Evolutionary conservation across 352 stramenopile genomes (phyloP), one percentile per base, ranked within the genome.

Genomic region (Globisporangium alternatum): DNA sequence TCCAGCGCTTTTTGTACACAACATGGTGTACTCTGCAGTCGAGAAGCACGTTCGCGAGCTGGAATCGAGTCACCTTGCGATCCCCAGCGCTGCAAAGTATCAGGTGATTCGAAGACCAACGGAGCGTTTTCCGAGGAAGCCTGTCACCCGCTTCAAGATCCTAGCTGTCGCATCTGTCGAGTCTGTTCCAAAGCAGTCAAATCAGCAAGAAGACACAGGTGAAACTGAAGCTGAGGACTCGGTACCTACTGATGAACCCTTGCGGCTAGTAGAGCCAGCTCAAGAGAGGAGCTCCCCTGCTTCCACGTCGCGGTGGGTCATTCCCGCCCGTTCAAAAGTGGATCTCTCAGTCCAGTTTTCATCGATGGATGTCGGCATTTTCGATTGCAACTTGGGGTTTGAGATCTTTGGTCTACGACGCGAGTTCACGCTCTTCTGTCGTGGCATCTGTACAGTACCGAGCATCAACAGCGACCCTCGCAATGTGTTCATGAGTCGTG

Each of bases 401-500:
- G 93, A 98, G 65, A 91, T 98, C 28, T 81, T 97, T 1, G 95
- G 92, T 1, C 72, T 81, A n/a, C 76, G 75, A 13, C 89, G 89
- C 28, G 86, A 96, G 59, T 93, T 96, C 58, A 82, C 72, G 12
- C 75, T 98, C 3, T 88, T 96, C 52, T 88, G 80, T 45, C 80
- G 83, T 17, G 95, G 87, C 12, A 75, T 78, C 0, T 96, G 93
- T 52, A 74, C 77, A 6, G 91, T 98, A 15, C 95, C 95, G n/a
- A 86, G 80, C 17, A 97, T 98, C 64, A 98, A 98, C 70, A 83
- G 66, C 30, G 93, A 98, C 58, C 93, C 93, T 10, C 76, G 91
- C 41, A 98, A 97, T 64, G 88, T 98, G 2, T 98, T 98, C 64
- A 98, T 98, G 94, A 87, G 81, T 48, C 86, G 95, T 15, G 71